Evolutionary conservation across 257 asterid species (phyloP), one percentile per base, ranked within the genome.

Genomic region (Solanum neorickii): DNA sequence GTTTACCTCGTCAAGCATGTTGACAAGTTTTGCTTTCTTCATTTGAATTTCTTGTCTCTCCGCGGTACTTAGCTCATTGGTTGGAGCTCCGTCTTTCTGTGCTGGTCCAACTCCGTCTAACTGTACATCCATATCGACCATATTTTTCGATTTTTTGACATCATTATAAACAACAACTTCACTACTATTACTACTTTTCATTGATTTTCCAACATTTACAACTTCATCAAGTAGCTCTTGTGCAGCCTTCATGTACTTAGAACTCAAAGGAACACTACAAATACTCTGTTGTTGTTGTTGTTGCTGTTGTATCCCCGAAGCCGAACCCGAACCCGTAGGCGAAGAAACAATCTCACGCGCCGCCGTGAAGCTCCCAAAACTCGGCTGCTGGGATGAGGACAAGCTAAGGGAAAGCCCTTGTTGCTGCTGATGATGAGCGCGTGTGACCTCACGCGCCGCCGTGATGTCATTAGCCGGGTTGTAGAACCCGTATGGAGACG

Each of bases 211-310:
- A 29, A 97, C 99, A 68, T 91, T 97, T 2, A 94, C 99, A 4
- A 97, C 98, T 89, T 97, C 98, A n/a, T 97, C 99, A 2, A 97
- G 98, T 85, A 97, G 93, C 89, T 97, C 98, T 83, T 94, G 98
- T 8, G 98, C 98, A 3, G 98, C 98, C 88, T 94, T 97, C 41
- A 97, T 89, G 78, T 94, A 97, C 89, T 94, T 95, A 0, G 98
- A 93, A 77, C 96, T 93, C 89, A 93, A 68, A 65, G 93, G 89
- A 44, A 94, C 94, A 69, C 93, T 92, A 35, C 10, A 37, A 72
- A 21, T 7, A 16, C 77, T 70, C 12, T 68, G 75, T 3, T 21
- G 27, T 2, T 31, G 82, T 76, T 91, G 98, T 52, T 66, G 74
- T 1, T 25, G 82, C 2, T 29, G 82, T 86, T 91, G 98, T 66